Base-by-base conservation (phyloP, 257 asterid genomes). In the Nicotiana attenuata region DNA sequence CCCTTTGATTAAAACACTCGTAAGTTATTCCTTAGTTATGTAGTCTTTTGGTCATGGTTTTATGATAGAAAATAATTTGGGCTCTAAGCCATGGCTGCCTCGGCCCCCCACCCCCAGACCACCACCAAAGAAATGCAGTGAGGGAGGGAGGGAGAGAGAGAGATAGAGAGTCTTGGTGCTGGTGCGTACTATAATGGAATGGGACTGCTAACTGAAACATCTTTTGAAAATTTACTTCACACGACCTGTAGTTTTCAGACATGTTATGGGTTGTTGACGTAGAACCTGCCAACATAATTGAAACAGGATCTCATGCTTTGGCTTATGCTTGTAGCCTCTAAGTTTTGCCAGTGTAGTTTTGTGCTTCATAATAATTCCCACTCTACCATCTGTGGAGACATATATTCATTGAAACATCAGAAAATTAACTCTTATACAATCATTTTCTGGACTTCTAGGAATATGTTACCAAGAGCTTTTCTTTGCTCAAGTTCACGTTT, bases 1-100 rank as follows among this genome's bases (percentile, higher is more conserved):
- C 82, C 90, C 94, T 56, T 78, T 89, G 82, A 87, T 86, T 66
- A 93, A 76, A 83, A 82, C 88, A 84, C 91, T 84, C 61, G 97
- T 92, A 91, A 96, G 98, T 89, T 83, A 35, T 63, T 84, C 66
- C 55, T 64, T 50, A 4, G 45, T 75, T 24, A 26, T 75, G 80
- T 26, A 26, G 52, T 75, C 63, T 50, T 50, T 26, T 75, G 64
- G 35, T 15, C 5, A 33, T 50, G 26, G 10, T 50, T 26, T 75
- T 75, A 38, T 47, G 45, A 75, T 75, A 16, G 63, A 50, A 75
- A 50, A 24, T 45, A 45, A 5, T 71, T 45, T 45, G 59, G 60
- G 20, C 38, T 71, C 60, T 41, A 69, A 71, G 22, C 60, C 22
- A 14, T 71, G 68, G 71, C 22, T 65, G 71, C 45, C 71, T 57